phyloP scores from a whole-genome alignment of 192 early-diverging fungal species.

The Oehlia diaphana region DNA sequence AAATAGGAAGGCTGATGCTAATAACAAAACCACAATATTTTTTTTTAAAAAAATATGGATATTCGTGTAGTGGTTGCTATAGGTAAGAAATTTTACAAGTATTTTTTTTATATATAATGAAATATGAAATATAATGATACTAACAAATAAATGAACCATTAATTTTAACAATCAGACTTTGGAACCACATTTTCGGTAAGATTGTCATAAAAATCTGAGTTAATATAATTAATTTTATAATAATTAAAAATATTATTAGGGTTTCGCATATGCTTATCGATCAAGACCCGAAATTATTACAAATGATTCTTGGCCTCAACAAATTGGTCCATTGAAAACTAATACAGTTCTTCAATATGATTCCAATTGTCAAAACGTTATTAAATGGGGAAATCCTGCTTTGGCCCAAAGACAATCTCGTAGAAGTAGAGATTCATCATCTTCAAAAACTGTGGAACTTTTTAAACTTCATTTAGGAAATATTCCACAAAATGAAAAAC shows the following conservation, averaged over 20 bases:
- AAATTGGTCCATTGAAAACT: constrained; percentile 6
- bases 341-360: constrained; percentile 13
- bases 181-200: constrained; percentile 11
- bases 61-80: neutral
- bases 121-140: no score
- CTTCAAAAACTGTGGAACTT: no score
- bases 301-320: neutral
- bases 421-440: neutral
- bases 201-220: neutral
- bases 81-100: neutral
- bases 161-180: neutral
- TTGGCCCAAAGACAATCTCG: neutral
- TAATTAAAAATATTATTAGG: neutral
- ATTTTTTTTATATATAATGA: no score
- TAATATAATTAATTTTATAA: no score
- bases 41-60: neutral
- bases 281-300: neutral
- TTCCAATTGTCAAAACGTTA: neutral
- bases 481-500: no score
- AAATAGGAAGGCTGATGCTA: no score
- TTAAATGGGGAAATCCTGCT: constrained; percentile 7
- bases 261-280: neutral
- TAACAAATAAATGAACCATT: neutral
- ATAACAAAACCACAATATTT: no score
- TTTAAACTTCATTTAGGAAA: no score